These are phyloP conservation scores for Teratosphaeria destructans DNA, from an alignment of 2,329 filamentous ascomycete genomes.

Conservation along the genomic window DNA sequence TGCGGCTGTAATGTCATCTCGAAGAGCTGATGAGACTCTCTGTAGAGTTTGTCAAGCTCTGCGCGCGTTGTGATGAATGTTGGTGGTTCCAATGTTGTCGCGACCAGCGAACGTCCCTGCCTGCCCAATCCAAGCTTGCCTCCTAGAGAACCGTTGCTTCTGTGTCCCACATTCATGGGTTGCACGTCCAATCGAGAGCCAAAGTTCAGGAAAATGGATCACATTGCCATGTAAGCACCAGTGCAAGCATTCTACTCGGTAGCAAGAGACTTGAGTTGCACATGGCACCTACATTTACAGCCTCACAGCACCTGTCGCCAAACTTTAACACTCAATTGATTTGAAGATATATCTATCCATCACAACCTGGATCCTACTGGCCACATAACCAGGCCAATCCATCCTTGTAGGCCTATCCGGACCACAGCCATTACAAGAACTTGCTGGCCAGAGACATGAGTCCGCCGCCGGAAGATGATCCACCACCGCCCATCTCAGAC, in stretches of 20 bases:
- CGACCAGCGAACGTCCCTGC: background rate
- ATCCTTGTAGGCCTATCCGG: background rate
- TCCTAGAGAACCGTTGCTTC: background rate
- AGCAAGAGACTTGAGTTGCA: background rate
- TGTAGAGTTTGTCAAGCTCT: background rate
- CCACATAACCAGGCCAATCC: background rate
- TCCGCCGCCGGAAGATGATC: slow-evolving; percentile 36
- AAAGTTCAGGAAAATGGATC: background rate
- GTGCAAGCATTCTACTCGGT: background rate
- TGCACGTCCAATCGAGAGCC: background rate
- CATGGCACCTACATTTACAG: background rate
- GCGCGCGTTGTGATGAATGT: slow-evolving; percentile 1
- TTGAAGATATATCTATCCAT: background rate
- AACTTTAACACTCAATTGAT: background rate
- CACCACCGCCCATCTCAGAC: slow-evolving; percentile 45
- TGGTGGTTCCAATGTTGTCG: background rate
- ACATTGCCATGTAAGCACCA: background rate
- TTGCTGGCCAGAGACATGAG: slow-evolving; percentile 51
- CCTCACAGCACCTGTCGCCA: background rate
- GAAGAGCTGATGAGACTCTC: background rate
- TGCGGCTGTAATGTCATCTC: background rate
- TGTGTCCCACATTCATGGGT: background rate
- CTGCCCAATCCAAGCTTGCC: background rate
- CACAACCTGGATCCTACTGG: background rate
- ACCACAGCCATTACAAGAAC: slow-evolving; percentile 34